Base-by-base conservation (phyloP, 31 red algal genomes). In the Endocladia muricata region DNA sequence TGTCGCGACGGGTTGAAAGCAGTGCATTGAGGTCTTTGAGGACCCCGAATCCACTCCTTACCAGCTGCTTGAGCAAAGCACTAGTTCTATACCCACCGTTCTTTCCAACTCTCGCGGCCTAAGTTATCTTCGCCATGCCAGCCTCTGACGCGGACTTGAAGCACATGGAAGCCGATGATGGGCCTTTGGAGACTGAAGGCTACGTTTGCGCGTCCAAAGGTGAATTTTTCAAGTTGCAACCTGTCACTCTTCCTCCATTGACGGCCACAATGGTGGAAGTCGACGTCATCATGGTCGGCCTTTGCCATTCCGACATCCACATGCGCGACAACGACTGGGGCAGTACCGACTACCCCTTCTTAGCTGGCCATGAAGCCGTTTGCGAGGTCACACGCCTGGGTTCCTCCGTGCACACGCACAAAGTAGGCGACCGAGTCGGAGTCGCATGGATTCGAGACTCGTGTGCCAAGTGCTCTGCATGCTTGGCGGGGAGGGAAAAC, bases 261-360 rank as follows among this genome's bases (percentile, higher is more conserved):
- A 67, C 36, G 13, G 70, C 74, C 29, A 93, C 78, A 22, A 60
- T 69, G 47, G 75, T 93, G 15, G 63, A 93, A 54, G 66, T 76
- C 17, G 29, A 85, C 22, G 56, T 93, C 38, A 41, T 71, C 41
- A 73, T 83, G 52, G 66, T 82, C 55, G 76, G 90, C 13, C 62
- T 93, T 34, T 93, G 90, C 55, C 90, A 93, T 59, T 83, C 66
- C 6, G 90, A 93, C 67, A 72, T 93, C 29, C 79, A 81, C 51
- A 86, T 86, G 70, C 43, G 73, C 32, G 70, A 93, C 82, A 93
- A 82, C 61, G 90, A 93, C 55, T 82, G 74, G 76, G 77, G 43
- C 26, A 72, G 37, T 31, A 41, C 77, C 1, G 31, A 81, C 61
- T 93, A 88, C 79, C 90, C 90, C 1, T 48, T 88, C 37, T 41